phyloP scores from a whole-genome alignment of 768 basidiomycete species.

The Pholiota conissans region DNA sequence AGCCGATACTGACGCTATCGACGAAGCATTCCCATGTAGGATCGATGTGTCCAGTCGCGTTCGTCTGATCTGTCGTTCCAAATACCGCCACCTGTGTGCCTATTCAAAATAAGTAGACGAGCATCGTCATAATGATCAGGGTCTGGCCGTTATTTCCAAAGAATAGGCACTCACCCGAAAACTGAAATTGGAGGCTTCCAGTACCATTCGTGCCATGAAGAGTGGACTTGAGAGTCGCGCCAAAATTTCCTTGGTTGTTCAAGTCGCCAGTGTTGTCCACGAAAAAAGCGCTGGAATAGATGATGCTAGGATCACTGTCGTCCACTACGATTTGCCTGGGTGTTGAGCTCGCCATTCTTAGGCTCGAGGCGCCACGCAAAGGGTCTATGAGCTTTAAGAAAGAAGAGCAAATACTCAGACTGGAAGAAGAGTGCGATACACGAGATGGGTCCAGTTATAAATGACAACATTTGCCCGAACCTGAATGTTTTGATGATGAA shows the following conservation, averaged over 20 bases:
- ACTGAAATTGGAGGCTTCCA: slow-evolving; percentile 19
- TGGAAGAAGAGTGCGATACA: background rate
- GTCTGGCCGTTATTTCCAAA: no score
- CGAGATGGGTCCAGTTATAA: background rate
- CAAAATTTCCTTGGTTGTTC: slow-evolving; percentile 21
- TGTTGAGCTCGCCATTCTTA: background rate
- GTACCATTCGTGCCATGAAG: slow-evolving; percentile 19
- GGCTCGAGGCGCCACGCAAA: background rate
- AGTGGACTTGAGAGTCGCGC: slow-evolving; percentile 15
- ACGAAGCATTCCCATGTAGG: slow-evolving; percentile 34
- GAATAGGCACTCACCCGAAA: slow-evolving; percentile 16
- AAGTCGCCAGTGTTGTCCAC: slow-evolving; percentile 9
- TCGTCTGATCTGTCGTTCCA: slow-evolving; percentile 21
- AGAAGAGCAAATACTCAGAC: background rate
- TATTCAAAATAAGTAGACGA: slow-evolving; percentile 5
- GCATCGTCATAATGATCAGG: background rate
- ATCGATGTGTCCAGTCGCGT: slow-evolving; percentile 16
- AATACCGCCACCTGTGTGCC: slow-evolving; percentile 25
- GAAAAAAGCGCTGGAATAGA: slow-evolving; percentile 18
- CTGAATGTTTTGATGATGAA: background rate
- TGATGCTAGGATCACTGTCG: slow-evolving; percentile 20
- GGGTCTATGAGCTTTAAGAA: background rate
- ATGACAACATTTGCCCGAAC: background rate
- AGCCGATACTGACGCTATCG: slow-evolving; percentile 22
- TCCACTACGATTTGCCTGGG: slow-evolving; percentile 22